Base-by-base conservation (phyloP, 345 rosid genomes). In the Salix exigua region DNA sequence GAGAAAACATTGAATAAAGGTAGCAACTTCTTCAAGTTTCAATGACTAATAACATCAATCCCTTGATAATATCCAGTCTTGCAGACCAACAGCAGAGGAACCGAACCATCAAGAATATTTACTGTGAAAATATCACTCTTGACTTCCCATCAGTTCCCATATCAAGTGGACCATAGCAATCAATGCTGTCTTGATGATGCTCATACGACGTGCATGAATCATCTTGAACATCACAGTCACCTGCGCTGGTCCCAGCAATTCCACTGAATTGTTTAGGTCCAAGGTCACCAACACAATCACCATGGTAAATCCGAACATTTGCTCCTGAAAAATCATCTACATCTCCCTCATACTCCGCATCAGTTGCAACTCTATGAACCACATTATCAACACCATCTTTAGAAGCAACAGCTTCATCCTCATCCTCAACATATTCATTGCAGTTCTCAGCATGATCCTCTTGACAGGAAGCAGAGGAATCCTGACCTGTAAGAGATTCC, bases 201-300 rank as follows among this genome's bases (percentile, higher is more conserved):
- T 82, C 85, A 3, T 73, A 82, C 16, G 86, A 84, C 12, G 84
- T 81, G 67, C 83, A 84, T 7, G 85, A 87, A 69, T 77, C 89
- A 77, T 82, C 86, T 53, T 66, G 82, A 46, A 50, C 3, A 78
- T 80, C 78, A 48, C 65, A 71, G 76, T 80, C 82, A 46, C 55
- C 74, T 30, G 31, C 70, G 3, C 37, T 35, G 68, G 26, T 81
- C 33, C 58, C 53, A 40, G 77, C 55, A 60, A 75, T 42, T 40
- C 25, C 75, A 76, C 51, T 23, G 13, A 55, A 50, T 75, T 58
- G 61, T 70, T 81, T 72, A n/a, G 76, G 73, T 1, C 68, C 66
- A 46, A 12, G 11, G 64, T 51, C 61, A 42, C 64, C 55, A 48
- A 12, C 71, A 42, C 66, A 73, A 66, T 66, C 67, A 69, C 66